A percentile compares a stretch with the other conserved stretches of the same genome.
Evolutionary conservation across 495 filamentous ascomycete genomes (phyloP).

Genomic region (Penicillium argentinense): DNA sequence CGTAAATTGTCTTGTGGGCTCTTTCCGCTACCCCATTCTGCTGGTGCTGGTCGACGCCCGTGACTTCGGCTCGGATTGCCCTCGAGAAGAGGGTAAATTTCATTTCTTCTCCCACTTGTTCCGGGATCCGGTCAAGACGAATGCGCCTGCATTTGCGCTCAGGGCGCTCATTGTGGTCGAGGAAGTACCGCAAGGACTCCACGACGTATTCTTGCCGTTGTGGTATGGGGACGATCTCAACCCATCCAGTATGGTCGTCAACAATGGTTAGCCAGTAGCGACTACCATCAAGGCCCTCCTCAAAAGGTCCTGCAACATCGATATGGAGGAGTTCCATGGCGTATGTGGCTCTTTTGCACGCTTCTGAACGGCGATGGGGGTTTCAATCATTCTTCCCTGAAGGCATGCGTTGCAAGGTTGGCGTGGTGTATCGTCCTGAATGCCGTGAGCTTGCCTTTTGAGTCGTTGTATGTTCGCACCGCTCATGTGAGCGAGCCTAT

Average conservation of each 20-base stretch:
- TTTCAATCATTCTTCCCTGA: constrained; percentile 19
- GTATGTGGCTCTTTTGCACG: constrained; percentile 14
- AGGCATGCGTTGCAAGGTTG: constrained; percentile 17
- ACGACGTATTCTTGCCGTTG: constrained; percentile 13
- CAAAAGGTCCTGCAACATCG: constrained; percentile 20
- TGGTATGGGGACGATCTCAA: constrained; percentile 16
- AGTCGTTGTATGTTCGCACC: constrained; percentile 3
- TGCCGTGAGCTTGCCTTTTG: constrained; percentile 12
- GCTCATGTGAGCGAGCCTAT: constrained; percentile 12
- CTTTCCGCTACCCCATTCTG: constrained; percentile 26
- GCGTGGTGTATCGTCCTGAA: constrained; percentile 6
- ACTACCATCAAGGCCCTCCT: constrained; percentile 19
- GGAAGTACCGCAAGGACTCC: constrained; percentile 17
- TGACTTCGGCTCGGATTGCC: constrained; percentile 19
- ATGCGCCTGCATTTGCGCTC: constrained; percentile 21
- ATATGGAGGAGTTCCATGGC: constrained; percentile 25
- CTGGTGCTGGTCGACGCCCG: constrained; percentile 18
- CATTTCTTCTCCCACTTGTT: constrained; percentile 23
- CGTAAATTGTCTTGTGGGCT: constrained; percentile 20
- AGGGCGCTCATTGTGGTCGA: constrained; percentile 22
- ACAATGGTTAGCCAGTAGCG: constrained; percentile 25
- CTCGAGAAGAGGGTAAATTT: constrained; percentile 17
- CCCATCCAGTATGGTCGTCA: constrained; percentile 18
- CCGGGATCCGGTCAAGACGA: constrained; percentile 17
- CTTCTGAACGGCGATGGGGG: constrained; percentile 7